A percentile compares a stretch with the other conserved stretches of the same genome.
phyloP scores from a whole-genome alignment of 148 eudicot genomes.

The Suaeda aralocaspica region DNA sequence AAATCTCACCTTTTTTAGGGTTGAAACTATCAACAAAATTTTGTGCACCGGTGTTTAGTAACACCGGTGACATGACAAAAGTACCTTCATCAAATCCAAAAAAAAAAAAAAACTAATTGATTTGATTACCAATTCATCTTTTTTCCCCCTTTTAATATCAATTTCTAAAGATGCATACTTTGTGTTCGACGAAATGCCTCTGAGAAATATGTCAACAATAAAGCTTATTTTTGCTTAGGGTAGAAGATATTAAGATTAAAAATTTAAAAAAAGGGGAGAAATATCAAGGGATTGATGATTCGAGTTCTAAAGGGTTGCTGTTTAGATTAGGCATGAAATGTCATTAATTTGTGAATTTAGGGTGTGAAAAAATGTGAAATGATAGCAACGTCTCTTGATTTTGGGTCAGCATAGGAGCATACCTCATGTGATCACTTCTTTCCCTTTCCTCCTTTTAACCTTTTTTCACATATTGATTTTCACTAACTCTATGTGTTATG shows the following conservation, averaged over 20 bases:
- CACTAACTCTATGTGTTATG: no score
- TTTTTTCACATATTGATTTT: background rate
- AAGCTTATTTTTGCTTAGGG: constrained; percentile 12
- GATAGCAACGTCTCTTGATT: constrained; percentile 27
- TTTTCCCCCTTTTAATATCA: no score
- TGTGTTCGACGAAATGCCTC: constrained; percentile 35
- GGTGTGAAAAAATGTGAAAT: constrained; percentile 26
- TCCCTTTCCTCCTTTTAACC: background rate
- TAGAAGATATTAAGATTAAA: constrained; percentile 15
- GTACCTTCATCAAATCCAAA: constrained; percentile 34
- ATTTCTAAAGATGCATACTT: constrained; percentile 22
- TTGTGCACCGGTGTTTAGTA: constrained; percentile 29
- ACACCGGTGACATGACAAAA: constrained; percentile 37
- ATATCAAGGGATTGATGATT: constrained; percentile 4
- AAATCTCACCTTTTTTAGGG: constrained; percentile 28
- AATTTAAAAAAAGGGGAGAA: background rate
- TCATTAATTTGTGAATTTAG: background rate
- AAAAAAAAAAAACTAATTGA: background rate
- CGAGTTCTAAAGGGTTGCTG: background rate
- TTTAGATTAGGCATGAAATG: constrained; percentile 1
- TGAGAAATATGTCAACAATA: constrained; percentile 8
- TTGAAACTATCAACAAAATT: background rate
- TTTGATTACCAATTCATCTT: background rate
- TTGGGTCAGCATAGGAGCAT: constrained; percentile 20
- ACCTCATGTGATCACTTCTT: constrained; percentile 26